Base-by-base conservation (phyloP, 2,329 filamentous ascomycete genomes). In the Didymella exigua region DNA sequence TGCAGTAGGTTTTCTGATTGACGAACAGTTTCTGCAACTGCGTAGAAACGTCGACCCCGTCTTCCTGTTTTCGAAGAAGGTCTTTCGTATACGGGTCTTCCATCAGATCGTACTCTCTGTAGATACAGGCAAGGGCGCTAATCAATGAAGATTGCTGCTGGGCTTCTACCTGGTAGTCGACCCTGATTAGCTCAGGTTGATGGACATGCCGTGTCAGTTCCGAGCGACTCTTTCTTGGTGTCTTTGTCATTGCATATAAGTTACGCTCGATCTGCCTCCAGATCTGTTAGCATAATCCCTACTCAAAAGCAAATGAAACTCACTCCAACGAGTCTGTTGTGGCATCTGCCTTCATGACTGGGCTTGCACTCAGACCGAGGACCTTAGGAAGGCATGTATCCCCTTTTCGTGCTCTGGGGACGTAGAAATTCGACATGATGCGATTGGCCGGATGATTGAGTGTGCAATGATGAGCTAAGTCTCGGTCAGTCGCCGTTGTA, bases 341-440 rank as follows among this genome's bases (percentile, higher is more conserved):
- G 1, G 81, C 70, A 14, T 81, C 82, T 1, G 82, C 84, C 50
- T 80, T 84, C 60, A 88, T 85, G 3, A 90, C 82, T 0, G 91
- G 91, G 58, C 89, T 96, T 0, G 92, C 92, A 6, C 89, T 93
- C 21, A 96, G 78, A 0, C 91, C 92, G 5, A 96, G 78, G 24
- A 96, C 87, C 18, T 81, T 79, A 0, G 92, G 92, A 1, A 85
- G 72, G 0, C 57, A 33, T 2, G 8, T 21, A 19, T 10, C n/a
- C 4, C 34, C 38, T 21, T 42, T 24, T 4, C 38, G 59, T 45
- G 79, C 80, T 16, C 70, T 73, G 24, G 78, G 76, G 58, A 86
- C 83, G 65, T 96, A 96, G 61, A 89, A 88, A 26, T 86, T 77
- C 24, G 75, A 77, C 89, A 96, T 93, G 29, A 96, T 88, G 33